Evolutionary conservation across 495 filamentous ascomycete species (phyloP).

Genomic region (Penicillium parvum): DNA sequence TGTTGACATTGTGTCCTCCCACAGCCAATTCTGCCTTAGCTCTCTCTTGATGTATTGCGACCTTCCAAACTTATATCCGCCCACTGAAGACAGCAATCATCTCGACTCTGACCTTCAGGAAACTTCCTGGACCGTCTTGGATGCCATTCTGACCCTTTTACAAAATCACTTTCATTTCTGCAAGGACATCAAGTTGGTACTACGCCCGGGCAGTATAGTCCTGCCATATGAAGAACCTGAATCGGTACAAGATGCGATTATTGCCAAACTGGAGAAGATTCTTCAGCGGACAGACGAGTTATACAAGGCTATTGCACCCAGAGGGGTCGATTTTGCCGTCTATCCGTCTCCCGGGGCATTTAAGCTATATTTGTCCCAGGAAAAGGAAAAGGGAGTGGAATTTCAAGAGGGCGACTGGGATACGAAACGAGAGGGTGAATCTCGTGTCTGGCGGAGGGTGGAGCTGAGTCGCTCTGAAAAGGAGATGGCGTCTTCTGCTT

Average conservation of each 20-base stretch:
- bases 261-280: not conserved
- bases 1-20: not conserved
- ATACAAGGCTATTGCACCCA: not conserved
- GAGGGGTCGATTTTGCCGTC: not conserved
- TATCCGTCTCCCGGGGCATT: not conserved
- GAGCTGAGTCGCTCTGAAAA: too few species aligned
- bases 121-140: not conserved
- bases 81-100: not conserved
- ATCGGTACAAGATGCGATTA: not conserved
- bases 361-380: not conserved
- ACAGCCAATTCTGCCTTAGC: not conserved
- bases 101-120: not conserved
- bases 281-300: not conserved
- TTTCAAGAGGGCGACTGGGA: not conserved
- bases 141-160: not conserved
- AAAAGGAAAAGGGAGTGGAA: not conserved
- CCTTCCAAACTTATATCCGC: slow-evolving; percentile 1
- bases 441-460: not conserved
- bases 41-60: not conserved
- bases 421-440: not conserved
- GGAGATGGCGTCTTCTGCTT: too few species aligned
- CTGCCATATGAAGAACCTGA: not conserved
- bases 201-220: not conserved
- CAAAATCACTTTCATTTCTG: not conserved
- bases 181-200: not conserved